Evolutionary conservation across 192 early-diverging fungal genomes (phyloP).

Genomic region (Rhizophagus prolifer): DNA sequence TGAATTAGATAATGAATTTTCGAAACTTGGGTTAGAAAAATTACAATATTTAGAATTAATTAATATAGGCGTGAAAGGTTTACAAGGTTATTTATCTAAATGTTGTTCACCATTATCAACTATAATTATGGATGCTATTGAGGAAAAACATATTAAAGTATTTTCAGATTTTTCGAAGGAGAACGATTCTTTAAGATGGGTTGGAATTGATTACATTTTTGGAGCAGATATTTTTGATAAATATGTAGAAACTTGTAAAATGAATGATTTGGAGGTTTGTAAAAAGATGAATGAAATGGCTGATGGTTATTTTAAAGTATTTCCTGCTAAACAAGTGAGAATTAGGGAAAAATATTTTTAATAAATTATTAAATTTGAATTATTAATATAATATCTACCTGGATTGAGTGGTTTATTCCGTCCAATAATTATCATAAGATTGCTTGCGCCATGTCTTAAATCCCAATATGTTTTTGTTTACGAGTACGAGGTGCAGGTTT

Average conservation of each 20-base stretch:
- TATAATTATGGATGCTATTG: background rate
- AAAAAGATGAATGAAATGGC: background rate
- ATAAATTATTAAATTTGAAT: too few species aligned
- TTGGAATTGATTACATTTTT: background rate
- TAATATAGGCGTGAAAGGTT: background rate
- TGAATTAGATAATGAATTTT: background rate
- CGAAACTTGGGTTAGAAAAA: background rate
- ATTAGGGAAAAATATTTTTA: slow-evolving; percentile 5
- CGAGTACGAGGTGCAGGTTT: too few species aligned
- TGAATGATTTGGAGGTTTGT: background rate
- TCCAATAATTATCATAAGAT: too few species aligned
- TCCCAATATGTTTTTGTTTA: too few species aligned
- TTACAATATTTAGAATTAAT: slow-evolving; percentile 5
- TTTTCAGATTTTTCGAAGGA: background rate
- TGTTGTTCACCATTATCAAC: slow-evolving; percentile 1
- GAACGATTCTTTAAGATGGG: background rate
- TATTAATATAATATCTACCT: too few species aligned
- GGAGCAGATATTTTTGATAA: too few species aligned
- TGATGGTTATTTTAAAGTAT: background rate
- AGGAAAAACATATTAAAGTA: background rate
- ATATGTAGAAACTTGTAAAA: background rate
- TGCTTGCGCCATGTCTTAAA: too few species aligned
- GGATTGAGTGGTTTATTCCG: too few species aligned
- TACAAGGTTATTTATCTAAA: background rate
- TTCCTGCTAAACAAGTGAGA: background rate